These are phyloP conservation scores for Diaporthe longicolla DNA, from an alignment of 2,329 filamentous ascomycete genomes.

Conservation along the genomic window DNA sequence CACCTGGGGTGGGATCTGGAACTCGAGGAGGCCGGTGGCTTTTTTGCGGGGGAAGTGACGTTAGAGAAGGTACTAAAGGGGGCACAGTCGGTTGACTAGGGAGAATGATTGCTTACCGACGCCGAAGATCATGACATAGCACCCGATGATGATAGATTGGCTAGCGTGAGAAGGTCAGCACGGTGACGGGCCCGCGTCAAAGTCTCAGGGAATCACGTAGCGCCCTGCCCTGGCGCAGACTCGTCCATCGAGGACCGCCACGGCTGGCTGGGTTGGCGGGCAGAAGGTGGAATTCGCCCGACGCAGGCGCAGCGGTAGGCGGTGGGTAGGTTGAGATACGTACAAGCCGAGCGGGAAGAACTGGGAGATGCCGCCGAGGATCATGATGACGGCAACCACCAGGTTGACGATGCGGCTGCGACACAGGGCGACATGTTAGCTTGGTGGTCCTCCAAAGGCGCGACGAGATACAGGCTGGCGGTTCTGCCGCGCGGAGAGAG, in stretches of 20 bases:
- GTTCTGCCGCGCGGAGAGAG: neutral
- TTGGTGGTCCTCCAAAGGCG: neutral
- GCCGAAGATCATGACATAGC: constrained; percentile 93
- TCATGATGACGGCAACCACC: constrained; percentile 86
- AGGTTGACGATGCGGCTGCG: constrained; percentile 94
- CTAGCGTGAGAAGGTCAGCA: constrained; percentile 55
- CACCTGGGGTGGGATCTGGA: constrained; percentile 94
- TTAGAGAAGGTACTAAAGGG: neutral
- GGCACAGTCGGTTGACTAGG: neutral
- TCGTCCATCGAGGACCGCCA: neutral
- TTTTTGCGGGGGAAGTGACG: neutral
- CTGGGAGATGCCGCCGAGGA: constrained; percentile 84
- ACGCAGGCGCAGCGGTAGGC: constrained; percentile 56
- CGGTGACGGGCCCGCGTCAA: neutral
- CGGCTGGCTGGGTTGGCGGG: constrained; percentile 39
- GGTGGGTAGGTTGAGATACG: constrained; percentile 58
- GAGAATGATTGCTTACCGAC: constrained; percentile 69
- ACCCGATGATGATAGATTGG: constrained; percentile 81
- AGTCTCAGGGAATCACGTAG: neutral
- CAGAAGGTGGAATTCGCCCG: constrained; percentile 50
- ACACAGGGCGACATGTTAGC: constrained; percentile 52
- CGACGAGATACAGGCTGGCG: constrained; percentile 2
- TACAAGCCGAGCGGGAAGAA: constrained; percentile 76
- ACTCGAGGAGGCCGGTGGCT: constrained; percentile 67
- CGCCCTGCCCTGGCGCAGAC: neutral